Base-by-base conservation (phyloP, 192 early-diverging fungal genomes). In the Backusella tuberculispora region DNA sequence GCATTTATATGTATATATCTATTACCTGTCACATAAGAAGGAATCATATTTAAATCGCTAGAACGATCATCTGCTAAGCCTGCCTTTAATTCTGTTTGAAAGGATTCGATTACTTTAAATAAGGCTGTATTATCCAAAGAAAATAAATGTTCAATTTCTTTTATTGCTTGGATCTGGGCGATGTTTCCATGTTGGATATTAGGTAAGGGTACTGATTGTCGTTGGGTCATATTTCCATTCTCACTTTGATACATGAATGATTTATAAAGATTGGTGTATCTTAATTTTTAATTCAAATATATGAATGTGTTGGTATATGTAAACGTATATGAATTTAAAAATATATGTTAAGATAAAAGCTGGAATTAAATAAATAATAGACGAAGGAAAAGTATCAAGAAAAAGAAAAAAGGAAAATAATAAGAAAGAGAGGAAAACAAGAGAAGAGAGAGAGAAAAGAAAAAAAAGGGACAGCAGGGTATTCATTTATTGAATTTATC, bases 11-110 rank as follows among this genome's bases (percentile, higher is more conserved):
- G 29, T 34, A 34, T 50, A 50, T 50, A 13, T 63, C 1, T 14
- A 15, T 74, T 84, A 66, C 89, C 84, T 63, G 85, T 84, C 73
- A 98, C 94, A 82, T 87, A 96, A 9, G 94, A 92, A 6, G 96
- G 96, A 79, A 96, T 92, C 95, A 95, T 95, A 48, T 88, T 87
- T 42, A 92, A 69, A 46, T 77, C 75, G 24, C 73, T 74, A 6
- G 75, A 64, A 44, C 73, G 66, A 48, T 81, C 80, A 63, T 74
- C 68, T 26, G 24, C 46, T 53, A 81, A 41, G 21, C 80, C 80
- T 14, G 68, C 34, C n/a, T 71, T 37, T 37, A 81, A 37, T 56
- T 81, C 80, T 14, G 74, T 72, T 17, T 41, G 45, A 70, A 81
- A 77, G 5, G 42, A 63, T 38, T 69, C 63, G 15, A 77, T 63